Base-by-base conservation (phyloP, 306 rosid species). In the Rosa multiflora region DNA sequence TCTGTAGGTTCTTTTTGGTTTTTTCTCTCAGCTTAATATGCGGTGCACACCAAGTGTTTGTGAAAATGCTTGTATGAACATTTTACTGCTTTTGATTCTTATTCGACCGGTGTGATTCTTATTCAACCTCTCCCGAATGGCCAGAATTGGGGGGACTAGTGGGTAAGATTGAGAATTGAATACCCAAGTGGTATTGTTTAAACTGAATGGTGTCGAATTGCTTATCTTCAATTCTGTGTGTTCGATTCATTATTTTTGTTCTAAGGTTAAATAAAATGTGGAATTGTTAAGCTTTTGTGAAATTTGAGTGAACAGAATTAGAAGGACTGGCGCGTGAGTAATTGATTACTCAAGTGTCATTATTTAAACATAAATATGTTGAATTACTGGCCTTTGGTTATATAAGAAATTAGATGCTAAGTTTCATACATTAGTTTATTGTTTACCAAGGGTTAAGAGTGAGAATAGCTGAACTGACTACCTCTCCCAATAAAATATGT, bases 111-210 rank as follows among this genome's bases (percentile, higher is more conserved):
- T 23, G 26, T 23, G 26, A 23, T 23, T 23, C 26, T 23, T 23
- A 23, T 23, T 23, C 26, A 23, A 23, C 26, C 26, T 23, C 26
- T 23, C 26, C 26, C 26, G 26, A 23, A 23, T 23, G 26, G 26
- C 26, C 15, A 4, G 23, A 70, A 21, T 4, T 58, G 58, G n/a
- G 77, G 17, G 20, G 37, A 63, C 53, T 47, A 61, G 72, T 32
- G 14, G 79, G 72, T 76, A 48, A 76, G 72, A 76, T 76, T 32
- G 35, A 49, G 67, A 63, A 18, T 66, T 63, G 72, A 75, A 23
- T 62, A 29, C 71, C 44, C 37, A 10, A 32, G 53, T 76, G 47
- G 48, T 4, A 0, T 35, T 70, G 5, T 62, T 40, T 58, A 29
- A 23, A 14, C 23, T 46, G 21, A 48, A 48, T 0, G 14, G 18